Base-by-base conservation (phyloP, 2,329 filamentous ascomycete genomes). In the Teratosphaeria pseudoeucalypti region DNA sequence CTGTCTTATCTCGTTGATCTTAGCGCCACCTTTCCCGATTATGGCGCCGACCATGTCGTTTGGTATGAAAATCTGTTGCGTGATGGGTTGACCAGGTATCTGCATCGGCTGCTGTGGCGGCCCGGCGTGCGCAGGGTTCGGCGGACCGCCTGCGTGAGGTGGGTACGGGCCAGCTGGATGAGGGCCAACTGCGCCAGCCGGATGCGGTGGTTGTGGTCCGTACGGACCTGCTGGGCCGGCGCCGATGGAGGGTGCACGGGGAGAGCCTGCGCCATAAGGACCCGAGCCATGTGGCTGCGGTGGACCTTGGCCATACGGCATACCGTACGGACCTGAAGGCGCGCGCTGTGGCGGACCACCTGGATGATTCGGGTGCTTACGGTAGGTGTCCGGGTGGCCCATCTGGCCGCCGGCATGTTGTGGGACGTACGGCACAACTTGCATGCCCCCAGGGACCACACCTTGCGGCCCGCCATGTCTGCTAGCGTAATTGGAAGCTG, bases 31-130 rank as follows among this genome's bases (percentile, higher is more conserved):
- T 78, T 99, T 99, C 71, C 94, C 94, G 68, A 99, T 99, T 70
- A 99, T 99, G 59, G 94, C 94, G 64, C 94, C 94, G 58, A 99
- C 94, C 94, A 99, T 97, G 71, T 99, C 94, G 73, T 99, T 99
- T 60, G 94, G 94, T 68, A 99, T 99, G 78, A 89, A 99, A 66
- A 99, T 99, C 76, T 99, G 94, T 76, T 99, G 94, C 2, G 94
- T 99, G 70, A 97, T 81, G 56, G 92, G 90, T 64, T 90, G 87
- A 57, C 89, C 90, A 49, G 88, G 86, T 76, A 85, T 84, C 62
- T 70, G 68, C 78, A 91, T 87, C 9, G 90, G 88, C 70, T 89
- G 88, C 63, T 85, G 84, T 56, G 88, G 86, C 58, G 87, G 86
- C 26, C 85, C 88, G 62, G 84, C 86, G 67, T 86, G 85, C 34